Evolutionary conservation across 1,284 basidiomycete species (phyloP), one percentile per base, ranked within the genome.

Genomic region (Malassezia dermatis): DNA sequence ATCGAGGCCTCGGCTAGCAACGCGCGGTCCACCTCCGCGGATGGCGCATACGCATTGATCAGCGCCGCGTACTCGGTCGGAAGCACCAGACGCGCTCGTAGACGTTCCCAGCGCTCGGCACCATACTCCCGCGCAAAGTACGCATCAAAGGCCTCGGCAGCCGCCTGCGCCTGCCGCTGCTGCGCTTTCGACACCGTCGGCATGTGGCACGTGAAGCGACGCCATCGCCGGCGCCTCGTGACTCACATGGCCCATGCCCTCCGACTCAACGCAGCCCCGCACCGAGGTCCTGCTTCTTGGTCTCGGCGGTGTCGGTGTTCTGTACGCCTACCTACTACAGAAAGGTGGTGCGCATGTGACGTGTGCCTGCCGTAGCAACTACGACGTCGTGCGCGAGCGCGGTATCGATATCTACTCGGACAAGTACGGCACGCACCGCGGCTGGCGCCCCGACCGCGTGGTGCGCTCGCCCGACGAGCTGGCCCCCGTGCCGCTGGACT

Each of bases 321-420:
- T 80, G 49, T 80, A 86, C 71, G 79, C 84, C 0, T 78, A 82
- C 48, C 78, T 86, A 26, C 77, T 87, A 30, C 79, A 83, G 64
- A 77, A 77, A 52, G 83, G 83, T 7, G 77, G 78, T 28, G 83
- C 81, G 1, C 76, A 80, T n/a, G 82, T 88, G 10, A 87, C 85
- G 0, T 83, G 79, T 11, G 83, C 87, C 4, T 86, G 86, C 0
- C 76, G 86, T 48, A 82, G 84, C 50, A 88, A 88, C 64, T 85
- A 82, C 66, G 78, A 80, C 23, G 76, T 79, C 2, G 80, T 84
- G 21, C 78, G 78, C 0, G 62, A 65, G 3, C 58, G 65, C 0
- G 77, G 84, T 0, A 78, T 84, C 51, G 75, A 81, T 41, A 78
- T 86, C 56, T 73, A 77, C 41, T 84, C 83, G 49, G 74, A 75